phyloP scores from a whole-genome alignment of 106 monocot genomes.

The Acorus calamus region DNA sequence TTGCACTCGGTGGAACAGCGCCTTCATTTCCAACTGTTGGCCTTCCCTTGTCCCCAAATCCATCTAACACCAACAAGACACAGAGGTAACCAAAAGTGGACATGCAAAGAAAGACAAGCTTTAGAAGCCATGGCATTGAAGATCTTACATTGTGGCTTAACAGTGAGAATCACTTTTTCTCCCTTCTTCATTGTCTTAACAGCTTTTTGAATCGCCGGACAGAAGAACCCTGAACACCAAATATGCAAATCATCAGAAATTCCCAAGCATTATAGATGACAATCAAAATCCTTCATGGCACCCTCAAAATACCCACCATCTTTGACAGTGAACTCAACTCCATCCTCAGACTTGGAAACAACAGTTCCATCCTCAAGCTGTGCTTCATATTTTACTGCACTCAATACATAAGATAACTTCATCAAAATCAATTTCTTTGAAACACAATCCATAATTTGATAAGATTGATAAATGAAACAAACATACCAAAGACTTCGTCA shows the following conservation, averaged over 20 bases:
- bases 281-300: not conserved
- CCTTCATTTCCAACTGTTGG: constrained; percentile 44
- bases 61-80: constrained; percentile 27
- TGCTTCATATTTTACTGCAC: constrained; percentile 70
- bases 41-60: constrained; percentile 55
- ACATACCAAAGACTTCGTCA: constrained; percentile 65
- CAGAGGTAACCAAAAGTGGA: not conserved
- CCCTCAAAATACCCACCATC: constrained; percentile 39
- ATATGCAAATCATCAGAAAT: not conserved
- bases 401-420: not conserved
- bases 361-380: constrained; percentile 71
- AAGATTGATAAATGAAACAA: not conserved
- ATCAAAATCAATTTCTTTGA: not conserved
- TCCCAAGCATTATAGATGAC: too few relatives aligned
- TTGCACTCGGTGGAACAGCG: constrained; percentile 64
- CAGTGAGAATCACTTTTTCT: constrained; percentile 66
- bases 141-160: constrained; percentile 66
- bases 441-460: too few relatives aligned
- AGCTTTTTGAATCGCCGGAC: constrained; percentile 57
- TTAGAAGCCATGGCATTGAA: not conserved
- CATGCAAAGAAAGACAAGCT: not conserved
- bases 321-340: constrained; percentile 81
- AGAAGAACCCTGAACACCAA: constrained; percentile 34
- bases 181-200: constrained; percentile 77
- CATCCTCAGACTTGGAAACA: constrained; percentile 50